Percentiles rank a stretch among this genome's conserved stretches.
These are phyloP conservation scores for thale cress (Arabidopsis thaliana) DNA, from an alignment of 345 rosid species.

Conservation along the genomic window DNA sequence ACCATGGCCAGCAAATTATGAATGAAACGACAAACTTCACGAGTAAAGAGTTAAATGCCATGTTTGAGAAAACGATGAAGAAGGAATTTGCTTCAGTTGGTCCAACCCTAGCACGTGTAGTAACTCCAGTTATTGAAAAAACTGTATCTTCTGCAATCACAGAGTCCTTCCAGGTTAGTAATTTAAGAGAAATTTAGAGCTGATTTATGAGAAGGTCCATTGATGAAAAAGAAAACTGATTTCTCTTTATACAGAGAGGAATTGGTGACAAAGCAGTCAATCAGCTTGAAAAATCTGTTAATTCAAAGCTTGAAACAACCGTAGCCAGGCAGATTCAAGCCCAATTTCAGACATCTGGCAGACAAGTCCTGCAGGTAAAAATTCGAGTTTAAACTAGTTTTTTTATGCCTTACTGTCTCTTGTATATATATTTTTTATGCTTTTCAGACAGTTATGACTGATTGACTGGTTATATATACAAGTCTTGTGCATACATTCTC, in stretches of 20 bases:
- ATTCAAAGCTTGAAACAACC: slow-evolving; percentile 74
- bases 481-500: not conserved
- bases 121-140: slow-evolving; percentile 70
- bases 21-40: slow-evolving; percentile 55
- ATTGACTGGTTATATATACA: not conserved
- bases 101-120: slow-evolving; percentile 55
- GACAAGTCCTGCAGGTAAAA: slow-evolving; percentile 87
- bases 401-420: not conserved
- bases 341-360: slow-evolving; percentile 93
- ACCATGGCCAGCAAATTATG: slow-evolving; percentile 62
- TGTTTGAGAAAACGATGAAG: slow-evolving; percentile 69
- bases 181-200: slow-evolving; percentile 10
- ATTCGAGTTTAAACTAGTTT: not conserved
- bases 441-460: too few relatives aligned
- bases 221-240: slow-evolving; percentile 23
- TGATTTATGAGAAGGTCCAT: slow-evolving; percentile 21
- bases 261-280: slow-evolving; percentile 83
- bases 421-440: too few relatives aligned
- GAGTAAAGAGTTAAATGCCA: slow-evolving; percentile 62
- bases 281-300: slow-evolving; percentile 81
- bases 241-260: slow-evolving; percentile 64
- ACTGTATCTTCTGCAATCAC: slow-evolving; percentile 43
- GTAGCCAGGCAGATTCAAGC: slow-evolving; percentile 80
- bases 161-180: slow-evolving; percentile 84
- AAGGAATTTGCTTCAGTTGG: slow-evolving; percentile 64